Evolutionary conservation across 2,329 filamentous ascomycete genomes (phyloP).

Genomic region (Phaeosphaeriaceae sp.): DNA sequence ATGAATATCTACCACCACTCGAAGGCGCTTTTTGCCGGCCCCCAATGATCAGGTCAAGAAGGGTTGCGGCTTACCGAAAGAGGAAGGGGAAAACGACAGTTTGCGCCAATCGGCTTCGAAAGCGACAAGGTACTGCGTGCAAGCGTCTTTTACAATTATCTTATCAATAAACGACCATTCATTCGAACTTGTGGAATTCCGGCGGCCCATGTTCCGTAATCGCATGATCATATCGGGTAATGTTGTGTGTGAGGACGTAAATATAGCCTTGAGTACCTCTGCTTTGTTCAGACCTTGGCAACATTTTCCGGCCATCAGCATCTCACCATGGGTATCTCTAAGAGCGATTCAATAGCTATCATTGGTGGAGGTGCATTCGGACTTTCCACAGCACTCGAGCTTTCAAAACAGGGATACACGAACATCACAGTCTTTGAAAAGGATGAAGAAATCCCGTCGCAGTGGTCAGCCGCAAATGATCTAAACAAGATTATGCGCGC

Average conservation of each 20-base stretch:
- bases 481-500: slow-evolving; percentile 67
- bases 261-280: too few species aligned
- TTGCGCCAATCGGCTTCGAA: slow-evolving; percentile 5
- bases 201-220: neutral
- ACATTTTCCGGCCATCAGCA: neutral
- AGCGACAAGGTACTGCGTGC: neutral
- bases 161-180: neutral
- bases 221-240: neutral
- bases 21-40: too few species aligned
- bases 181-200: too few species aligned
- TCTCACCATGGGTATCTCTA: slow-evolving; percentile 26
- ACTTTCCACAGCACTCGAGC: slow-evolving; percentile 38
- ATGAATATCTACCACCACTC: too few species aligned
- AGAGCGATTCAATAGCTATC: slow-evolving; percentile 32
- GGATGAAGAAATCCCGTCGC: slow-evolving; percentile 53
- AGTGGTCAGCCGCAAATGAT: slow-evolving; percentile 63
- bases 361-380: slow-evolving; percentile 42
- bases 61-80: neutral
- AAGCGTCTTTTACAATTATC: neutral
- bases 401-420: slow-evolving; percentile 37
- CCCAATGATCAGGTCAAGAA: too few species aligned
- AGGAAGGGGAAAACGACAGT: slow-evolving; percentile 8
- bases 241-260: too few species aligned
- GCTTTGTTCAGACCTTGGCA: neutral
- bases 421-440: slow-evolving; percentile 41